phyloP scores from a whole-genome alignment of 768 basidiomycete species.

The Scleroderma citrinum region DNA sequence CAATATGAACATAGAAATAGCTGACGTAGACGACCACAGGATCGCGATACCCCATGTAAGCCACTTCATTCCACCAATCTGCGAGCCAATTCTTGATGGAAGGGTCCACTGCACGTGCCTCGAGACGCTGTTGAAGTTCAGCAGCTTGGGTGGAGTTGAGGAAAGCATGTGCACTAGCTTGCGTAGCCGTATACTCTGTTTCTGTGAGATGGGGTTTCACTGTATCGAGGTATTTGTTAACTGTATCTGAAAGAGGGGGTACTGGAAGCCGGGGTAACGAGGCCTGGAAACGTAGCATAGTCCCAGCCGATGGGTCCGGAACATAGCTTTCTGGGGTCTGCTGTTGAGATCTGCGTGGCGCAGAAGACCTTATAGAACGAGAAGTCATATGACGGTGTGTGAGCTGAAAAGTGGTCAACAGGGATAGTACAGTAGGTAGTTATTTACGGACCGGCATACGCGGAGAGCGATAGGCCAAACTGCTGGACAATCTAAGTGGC shows the following conservation, averaged over 20 bases:
- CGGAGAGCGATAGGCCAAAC: conserved; percentile 11
- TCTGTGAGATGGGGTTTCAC: conserved; percentile 72
- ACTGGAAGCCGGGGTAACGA: conserved; percentile 78
- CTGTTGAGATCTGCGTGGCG: conserved; percentile 24
- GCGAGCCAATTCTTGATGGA: conserved; percentile 75
- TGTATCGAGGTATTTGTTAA: conserved; percentile 83
- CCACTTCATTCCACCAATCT: conserved; percentile 97
- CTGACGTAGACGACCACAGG: conserved; percentile 88
- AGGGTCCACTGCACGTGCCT: conserved; percentile 63
- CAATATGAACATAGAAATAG: conserved; percentile 90
- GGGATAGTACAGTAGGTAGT: not conserved
- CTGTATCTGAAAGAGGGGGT: conserved; percentile 75
- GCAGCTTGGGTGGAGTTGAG: conserved; percentile 59
- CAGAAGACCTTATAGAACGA: conserved; percentile 28
- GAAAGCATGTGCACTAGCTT: conserved; percentile 59
- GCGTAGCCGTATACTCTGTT: conserved; percentile 54
- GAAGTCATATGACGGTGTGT: conserved; percentile 22
- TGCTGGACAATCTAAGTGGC: conserved; percentile 16
- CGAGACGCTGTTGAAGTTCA: conserved; percentile 72
- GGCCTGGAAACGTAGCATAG: conserved; percentile 71
- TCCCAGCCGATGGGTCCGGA: conserved; percentile 50
- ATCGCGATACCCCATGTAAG: conserved; percentile 85
- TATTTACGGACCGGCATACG: conserved; percentile 11
- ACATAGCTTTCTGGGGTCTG: conserved; percentile 39
- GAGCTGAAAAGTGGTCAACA: conserved; percentile 2